Evolutionary conservation across 768 basidiomycete genomes (phyloP).

Genomic region (Crepidotus variabilis): DNA sequence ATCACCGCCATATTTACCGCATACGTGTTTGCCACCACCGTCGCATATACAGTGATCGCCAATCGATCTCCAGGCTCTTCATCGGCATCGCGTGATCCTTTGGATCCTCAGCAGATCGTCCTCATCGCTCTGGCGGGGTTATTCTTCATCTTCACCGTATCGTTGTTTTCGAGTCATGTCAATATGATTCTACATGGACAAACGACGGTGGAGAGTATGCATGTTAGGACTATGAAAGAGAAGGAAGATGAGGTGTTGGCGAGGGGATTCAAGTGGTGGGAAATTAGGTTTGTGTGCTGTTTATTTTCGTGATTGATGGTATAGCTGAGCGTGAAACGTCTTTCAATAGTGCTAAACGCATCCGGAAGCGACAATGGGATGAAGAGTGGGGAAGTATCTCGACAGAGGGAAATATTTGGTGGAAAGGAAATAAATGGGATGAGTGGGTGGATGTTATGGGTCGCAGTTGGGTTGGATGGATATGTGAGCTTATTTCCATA

Average conservation of each 20-base stretch:
- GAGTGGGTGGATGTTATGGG: slow-evolving; percentile 91
- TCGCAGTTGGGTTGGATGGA: slow-evolving; percentile 60
- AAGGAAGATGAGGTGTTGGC: slow-evolving; percentile 53
- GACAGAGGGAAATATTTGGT: slow-evolving; percentile 86
- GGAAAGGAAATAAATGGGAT: slow-evolving; percentile 54
- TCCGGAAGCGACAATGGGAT: slow-evolving; percentile 55
- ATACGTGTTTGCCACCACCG: slow-evolving; percentile 60
- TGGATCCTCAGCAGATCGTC: slow-evolving; percentile 26
- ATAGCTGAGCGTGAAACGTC: background rate
- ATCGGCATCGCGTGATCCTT: background rate
- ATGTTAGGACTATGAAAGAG: slow-evolving; percentile 54
- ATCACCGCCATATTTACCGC: slow-evolving; percentile 57
- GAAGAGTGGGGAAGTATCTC: slow-evolving; percentile 76
- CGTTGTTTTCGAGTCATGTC: slow-evolving; percentile 57
- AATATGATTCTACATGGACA: slow-evolving; percentile 57
- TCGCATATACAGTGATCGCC: slow-evolving; percentile 45
- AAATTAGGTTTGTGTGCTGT: slow-evolving; percentile 46
- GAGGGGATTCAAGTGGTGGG: slow-evolving; percentile 50
- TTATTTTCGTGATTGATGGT: background rate
- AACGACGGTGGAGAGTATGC: slow-evolving; percentile 81
- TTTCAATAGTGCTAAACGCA: slow-evolving; percentile 42
- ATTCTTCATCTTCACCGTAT: slow-evolving; percentile 66
- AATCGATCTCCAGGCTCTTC: slow-evolving; percentile 10
- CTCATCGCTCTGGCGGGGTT: slow-evolving; percentile 71
- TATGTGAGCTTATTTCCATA: slow-evolving; percentile 54